These are phyloP conservation scores for Russula sp. DNA, from an alignment of 768 basidiomycete genomes.

Conservation along the genomic window DNA sequence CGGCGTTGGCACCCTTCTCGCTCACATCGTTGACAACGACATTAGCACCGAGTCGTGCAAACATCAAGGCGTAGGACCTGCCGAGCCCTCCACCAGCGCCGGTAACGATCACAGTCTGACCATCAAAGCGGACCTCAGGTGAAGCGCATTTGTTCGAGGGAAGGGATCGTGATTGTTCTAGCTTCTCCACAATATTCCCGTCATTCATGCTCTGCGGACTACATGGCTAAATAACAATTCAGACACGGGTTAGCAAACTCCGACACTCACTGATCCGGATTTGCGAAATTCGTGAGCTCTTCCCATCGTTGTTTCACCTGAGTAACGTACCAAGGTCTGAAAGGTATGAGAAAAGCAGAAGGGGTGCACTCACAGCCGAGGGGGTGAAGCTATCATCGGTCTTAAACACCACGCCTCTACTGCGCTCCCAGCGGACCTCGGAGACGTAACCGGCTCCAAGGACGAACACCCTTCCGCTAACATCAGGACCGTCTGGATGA, in stretches of 20 bases:
- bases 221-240: constrained; percentile 18
- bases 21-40: constrained; percentile 95
- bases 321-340: not conserved
- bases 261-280: constrained; percentile 55
- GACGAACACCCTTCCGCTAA: constrained; percentile 80
- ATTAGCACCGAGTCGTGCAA: constrained; percentile 86
- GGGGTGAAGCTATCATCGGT: constrained; percentile 89
- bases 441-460: constrained; percentile 89
- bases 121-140: constrained; percentile 71
- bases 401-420: constrained; percentile 81
- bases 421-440: constrained; percentile 90
- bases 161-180: constrained; percentile 55
- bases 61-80: constrained; percentile 88
- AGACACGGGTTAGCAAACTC: not conserved
- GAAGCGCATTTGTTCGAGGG: constrained; percentile 63
- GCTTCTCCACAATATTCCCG: constrained; percentile 49
- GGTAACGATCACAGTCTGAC: constrained; percentile 88
- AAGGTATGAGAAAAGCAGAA: not conserved
- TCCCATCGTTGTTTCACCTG: constrained; percentile 81
- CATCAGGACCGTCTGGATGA: constrained; percentile 77
- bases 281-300: constrained; percentile 72
- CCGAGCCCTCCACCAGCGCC: constrained; percentile 95
- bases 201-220: constrained; percentile 66
- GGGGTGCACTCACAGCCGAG: constrained; percentile 56
- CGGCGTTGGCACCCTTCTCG: constrained; percentile 72